Evolutionary conservation across 495 filamentous ascomycete species (phyloP), one percentile per base, ranked within the genome.

Genomic region (Penicillium bialowiezense): DNA sequence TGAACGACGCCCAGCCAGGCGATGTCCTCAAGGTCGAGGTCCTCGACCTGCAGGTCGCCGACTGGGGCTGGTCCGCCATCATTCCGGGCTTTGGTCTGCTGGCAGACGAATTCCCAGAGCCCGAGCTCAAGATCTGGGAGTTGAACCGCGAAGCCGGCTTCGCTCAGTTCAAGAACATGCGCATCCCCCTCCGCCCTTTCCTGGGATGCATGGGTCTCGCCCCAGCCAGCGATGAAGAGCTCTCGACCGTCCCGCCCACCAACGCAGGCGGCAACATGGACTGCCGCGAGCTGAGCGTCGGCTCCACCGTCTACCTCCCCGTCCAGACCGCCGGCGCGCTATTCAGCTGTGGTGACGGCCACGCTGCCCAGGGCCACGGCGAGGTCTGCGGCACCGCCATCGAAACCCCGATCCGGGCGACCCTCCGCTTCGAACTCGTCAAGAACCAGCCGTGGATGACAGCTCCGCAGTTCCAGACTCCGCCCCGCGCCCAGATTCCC

Each of bases 311-410:
- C 29, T 77, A 71, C 55, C 64, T 79, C 0, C 74, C 76, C 13
- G 69, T 79, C 1, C 69, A 75, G 40, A 73, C 72, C 0, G 50
- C 59, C 24, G 76, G 76, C n/a, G 76, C 73, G 7, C 59, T 76
- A 7, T 78, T 79, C 56, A 74, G 70, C 59, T 78, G 74, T 50
- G 76, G 76, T 29, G 76, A 79, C 44, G 76, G 76, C n/a, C 76
- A 79, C 41, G 76, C 76, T 5, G 74, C 75, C 0, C 74, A 79
- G 50, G 76, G 76, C n/a, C 71, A 75, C 44, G 76, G 76, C 18
- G 76, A 79, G 51, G 73, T 77, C 29, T 79, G 76, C 48, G 76
- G 76, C 19, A 76, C 74, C 23, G 76, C 76, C 41, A 79, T 79
- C 56, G 76, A 79, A 64, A 78, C 74, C 17, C 71, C 70, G 13